These are phyloP conservation scores for Neurospora sublineolata DNA, from an alignment of 495 filamentous ascomycete genomes.

Conservation along the genomic window DNA sequence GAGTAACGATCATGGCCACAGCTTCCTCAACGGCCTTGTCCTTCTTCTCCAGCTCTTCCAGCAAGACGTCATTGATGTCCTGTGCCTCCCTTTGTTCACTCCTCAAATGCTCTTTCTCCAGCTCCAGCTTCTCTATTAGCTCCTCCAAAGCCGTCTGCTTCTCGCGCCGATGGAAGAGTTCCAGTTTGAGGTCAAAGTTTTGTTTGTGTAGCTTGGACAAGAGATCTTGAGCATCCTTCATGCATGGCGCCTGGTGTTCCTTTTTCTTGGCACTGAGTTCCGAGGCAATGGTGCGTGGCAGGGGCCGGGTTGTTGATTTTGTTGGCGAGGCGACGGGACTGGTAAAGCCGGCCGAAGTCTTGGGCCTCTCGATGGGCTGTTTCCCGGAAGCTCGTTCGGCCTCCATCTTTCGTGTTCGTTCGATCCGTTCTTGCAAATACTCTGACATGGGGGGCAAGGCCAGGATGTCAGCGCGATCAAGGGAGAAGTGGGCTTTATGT, in stretches of 20 bases:
- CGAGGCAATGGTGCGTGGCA: constrained; percentile 16
- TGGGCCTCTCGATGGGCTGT: not conserved
- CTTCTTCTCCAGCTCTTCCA: constrained; percentile 59
- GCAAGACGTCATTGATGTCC: constrained; percentile 56
- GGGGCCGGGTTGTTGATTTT: not conserved
- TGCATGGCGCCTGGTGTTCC: constrained; percentile 24
- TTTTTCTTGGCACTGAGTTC: constrained; percentile 20
- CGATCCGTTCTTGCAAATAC: constrained; percentile 40
- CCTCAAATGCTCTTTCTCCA: constrained; percentile 23
- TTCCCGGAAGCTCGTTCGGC: constrained; percentile 24
- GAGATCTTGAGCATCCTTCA: constrained; percentile 37
- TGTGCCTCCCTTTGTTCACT: constrained; percentile 38
- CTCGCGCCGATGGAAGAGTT: constrained; percentile 63
- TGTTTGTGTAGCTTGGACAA: constrained; percentile 62
- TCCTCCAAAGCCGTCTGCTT: constrained; percentile 44
- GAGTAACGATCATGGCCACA: constrained; percentile 61
- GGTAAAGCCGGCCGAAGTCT: not conserved
- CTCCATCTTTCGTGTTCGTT: constrained; percentile 37
- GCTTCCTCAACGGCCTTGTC: constrained; percentile 75
- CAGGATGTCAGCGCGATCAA: constrained; percentile 20
- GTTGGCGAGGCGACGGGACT: constrained; percentile 6
- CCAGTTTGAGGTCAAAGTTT: constrained; percentile 84
- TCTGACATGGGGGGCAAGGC: constrained; percentile 25
- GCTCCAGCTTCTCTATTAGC: constrained; percentile 49
- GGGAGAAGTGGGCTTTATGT: constrained; percentile 18